Conservation (phyloP, 352 stramenopile species). For the Phytophthora europaea region DNA sequence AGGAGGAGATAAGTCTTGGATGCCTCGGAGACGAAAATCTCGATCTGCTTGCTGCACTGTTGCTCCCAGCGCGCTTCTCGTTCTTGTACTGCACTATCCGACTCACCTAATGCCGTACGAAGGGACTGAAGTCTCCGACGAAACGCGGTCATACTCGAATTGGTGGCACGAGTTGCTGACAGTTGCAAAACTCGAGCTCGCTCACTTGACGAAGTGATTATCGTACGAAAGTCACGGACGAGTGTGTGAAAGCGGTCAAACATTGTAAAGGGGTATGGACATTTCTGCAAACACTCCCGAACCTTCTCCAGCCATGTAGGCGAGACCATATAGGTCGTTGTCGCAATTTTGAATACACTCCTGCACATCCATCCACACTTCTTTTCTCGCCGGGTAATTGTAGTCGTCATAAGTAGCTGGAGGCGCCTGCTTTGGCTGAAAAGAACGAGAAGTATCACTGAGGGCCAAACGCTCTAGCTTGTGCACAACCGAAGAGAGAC, state of each 20-base stretch:
- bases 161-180: not conserved
- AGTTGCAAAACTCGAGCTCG: constrained; percentile 1
- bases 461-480: not conserved
- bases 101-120: not conserved
- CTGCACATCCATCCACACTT: not conserved
- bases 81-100: not conserved
- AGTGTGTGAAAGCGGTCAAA: constrained; percentile 1
- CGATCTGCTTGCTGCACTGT: not conserved
- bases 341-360: not conserved
- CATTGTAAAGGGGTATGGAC: not conserved
- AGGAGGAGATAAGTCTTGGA: constrained; percentile 7
- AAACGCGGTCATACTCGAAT: not conserved
- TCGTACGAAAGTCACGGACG: not conserved
- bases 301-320: not conserved
- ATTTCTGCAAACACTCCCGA: not conserved
- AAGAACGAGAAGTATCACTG: not conserved
- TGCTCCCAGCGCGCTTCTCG: not conserved
- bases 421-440: not conserved
- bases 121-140: not conserved
- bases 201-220: not conserved
- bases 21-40: not conserved
- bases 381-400: not conserved
- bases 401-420: not conserved
- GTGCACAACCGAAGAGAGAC: not conserved
- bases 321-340: not conserved